Evolutionary conservation across 805 yeast species (phyloP).

Genomic region (Pichia heedii): DNA sequence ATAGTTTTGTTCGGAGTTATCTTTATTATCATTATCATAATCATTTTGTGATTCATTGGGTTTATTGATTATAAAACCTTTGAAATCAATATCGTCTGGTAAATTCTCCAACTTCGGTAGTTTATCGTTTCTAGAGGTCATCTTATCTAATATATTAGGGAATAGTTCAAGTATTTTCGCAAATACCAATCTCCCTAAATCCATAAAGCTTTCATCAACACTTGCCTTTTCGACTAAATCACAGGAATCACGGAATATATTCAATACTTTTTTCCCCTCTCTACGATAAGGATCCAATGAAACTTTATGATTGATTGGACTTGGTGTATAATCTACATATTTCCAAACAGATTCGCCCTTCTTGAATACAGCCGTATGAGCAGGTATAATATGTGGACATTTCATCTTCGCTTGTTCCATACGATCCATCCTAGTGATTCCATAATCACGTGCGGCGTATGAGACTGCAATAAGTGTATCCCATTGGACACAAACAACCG

Average conservation of each 20-base stretch:
- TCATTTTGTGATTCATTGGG: constrained; percentile 16
- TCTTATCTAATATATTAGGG: constrained; percentile 34
- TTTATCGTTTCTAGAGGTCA: constrained; percentile 10
- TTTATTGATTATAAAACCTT: constrained; percentile 22
- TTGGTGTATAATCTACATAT: constrained; percentile 52
- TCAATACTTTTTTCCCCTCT: constrained; percentile 72
- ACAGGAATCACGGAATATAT: constrained; percentile 52
- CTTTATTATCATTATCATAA: constrained; percentile 2
- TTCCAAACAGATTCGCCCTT: constrained; percentile 83
- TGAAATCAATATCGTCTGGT: constrained; percentile 19
- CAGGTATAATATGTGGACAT: constrained; percentile 68
- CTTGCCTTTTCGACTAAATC: constrained; percentile 84
- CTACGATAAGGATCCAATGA: constrained; percentile 85
- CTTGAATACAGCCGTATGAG: constrained; percentile 90
- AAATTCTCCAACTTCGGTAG: constrained; percentile 39
- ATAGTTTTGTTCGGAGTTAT: background rate
- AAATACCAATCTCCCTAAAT: constrained; percentile 62
- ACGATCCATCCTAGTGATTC: constrained; percentile 71
- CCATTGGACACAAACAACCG: constrained; percentile 96
- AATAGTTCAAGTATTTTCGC: constrained; percentile 31
- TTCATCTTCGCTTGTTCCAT: constrained; percentile 58
- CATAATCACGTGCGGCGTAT: constrained; percentile 80
- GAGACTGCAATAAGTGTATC: constrained; percentile 79
- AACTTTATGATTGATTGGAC: constrained; percentile 64
- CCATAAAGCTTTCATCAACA: constrained; percentile 88